These are phyloP conservation scores for Phytophthora citricola DNA, from an alignment of 352 stramenopile species.

Conservation along the genomic window DNA sequence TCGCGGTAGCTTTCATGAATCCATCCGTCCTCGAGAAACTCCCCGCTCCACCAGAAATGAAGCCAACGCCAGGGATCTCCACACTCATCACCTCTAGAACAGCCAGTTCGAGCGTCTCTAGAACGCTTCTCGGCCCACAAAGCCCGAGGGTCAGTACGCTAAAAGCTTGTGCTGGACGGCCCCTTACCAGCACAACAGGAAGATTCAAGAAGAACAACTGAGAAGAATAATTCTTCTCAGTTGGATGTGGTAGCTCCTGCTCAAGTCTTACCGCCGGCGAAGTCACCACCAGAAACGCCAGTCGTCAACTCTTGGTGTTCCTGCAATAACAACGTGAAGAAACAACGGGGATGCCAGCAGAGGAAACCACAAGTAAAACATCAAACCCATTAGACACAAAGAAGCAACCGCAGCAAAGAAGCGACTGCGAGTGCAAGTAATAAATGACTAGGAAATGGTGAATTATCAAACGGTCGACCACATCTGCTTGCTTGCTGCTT, in stretches of 20 bases:
- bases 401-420: conserved; percentile 64
- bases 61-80: conserved; percentile 54
- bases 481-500: conserved; percentile 54
- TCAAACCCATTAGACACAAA: conserved; percentile 46
- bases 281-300: not conserved
- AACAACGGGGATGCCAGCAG: not conserved
- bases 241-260: not conserved
- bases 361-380: conserved; percentile 4
- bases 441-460: not conserved
- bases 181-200: too few species aligned
- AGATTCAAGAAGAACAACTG: too few species aligned
- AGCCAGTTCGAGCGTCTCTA: conserved; percentile 65
- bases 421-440: conserved; percentile 45
- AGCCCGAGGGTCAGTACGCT: too few species aligned
- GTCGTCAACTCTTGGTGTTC: not conserved
- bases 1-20: conserved; percentile 39
- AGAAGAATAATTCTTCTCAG: too few species aligned
- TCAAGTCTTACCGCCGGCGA: not conserved
- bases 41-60: conserved; percentile 49
- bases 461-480: conserved; percentile 49
- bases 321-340: not conserved
- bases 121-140: too few species aligned
- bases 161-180: too few species aligned
- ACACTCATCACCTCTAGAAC: conserved; percentile 67
- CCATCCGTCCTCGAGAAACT: conserved; percentile 52